Evolutionary conservation across 192 early-diverging fungal species (phyloP), one percentile per base, ranked within the genome.

Genomic region (Allomyces javanicus): DNA sequence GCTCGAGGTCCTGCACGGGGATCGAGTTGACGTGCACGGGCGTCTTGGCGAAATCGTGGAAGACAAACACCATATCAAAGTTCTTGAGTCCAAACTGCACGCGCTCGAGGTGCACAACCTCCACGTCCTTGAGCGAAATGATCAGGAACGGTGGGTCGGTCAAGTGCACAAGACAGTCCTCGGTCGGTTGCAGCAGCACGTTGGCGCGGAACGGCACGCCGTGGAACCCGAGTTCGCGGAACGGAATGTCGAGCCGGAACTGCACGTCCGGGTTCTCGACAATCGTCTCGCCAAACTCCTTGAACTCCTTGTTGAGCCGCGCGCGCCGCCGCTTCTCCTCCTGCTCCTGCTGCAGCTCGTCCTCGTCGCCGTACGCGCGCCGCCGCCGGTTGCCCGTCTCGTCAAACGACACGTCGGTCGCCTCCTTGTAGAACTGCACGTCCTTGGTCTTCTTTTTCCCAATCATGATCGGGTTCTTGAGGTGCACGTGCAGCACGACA

Each of bases 1-100:
- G 85, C 69, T 96, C 93, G 33, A 99, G 77, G 70, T 93, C 86
- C 63, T 82, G 83, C 76, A 89, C 88, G 11, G 91, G 90, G 65
- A 99, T 92, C 0, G 91, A 92, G 72, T 94, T 99, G 75, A 99
- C 89, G 66, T 99, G 94, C n/a, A 92, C 85, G 0, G 89, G 88
- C 1, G 91, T 72, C 64, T 89, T 78, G 55, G 80, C 80, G 72
- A 87, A 94, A 75, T 99, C 96, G 74, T 93, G 94, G 80, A 91
- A 94, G 6, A 96, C 84, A 78, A 96, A 91, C 10, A 99, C 96
- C 79, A 96, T 81, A 83, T 99, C 96, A 81, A 99, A 99, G 76
- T 94, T 95, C 80, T 93, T 92, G 43, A 96, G 78, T 9, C 91
- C 92, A 77, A 96, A 96, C 81, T 95, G 81, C 63, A 99, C 89